Evolutionary conservation across 78 protist species (phyloP), one percentile per base, ranked within the genome.

Genomic region (Planoprotostelium fungivorum): DNA sequence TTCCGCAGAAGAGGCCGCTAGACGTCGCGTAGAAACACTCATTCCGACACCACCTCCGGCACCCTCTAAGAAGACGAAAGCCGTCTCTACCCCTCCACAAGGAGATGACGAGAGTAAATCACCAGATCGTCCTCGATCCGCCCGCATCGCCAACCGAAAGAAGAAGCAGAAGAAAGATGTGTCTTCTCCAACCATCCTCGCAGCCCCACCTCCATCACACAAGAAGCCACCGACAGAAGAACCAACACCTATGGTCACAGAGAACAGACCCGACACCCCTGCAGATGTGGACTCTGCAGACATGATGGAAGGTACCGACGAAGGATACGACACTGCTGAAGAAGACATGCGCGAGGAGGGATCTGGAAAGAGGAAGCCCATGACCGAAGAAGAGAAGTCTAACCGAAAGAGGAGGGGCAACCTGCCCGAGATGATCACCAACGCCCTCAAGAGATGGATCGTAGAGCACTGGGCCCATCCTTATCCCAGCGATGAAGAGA

Each of bases 401-500:
- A 92, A 89, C 83, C 88, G 84, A 35, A 88, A 87, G 83, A 86
- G 90, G 51, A 39, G 95, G 51, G 95, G 95, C 0, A 93, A 93
- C 34, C 87, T 93, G 63, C 95, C 95, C 34, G 90, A 92, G 37
- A 91, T 87, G 84, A 88, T 91, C 23, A 93, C 95, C 1, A 87
- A 91, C 31, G 87, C 88, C 84, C 38, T 93, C 31, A 93, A 93
- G 88, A 86, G 88, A 28, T 96, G 97, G 97, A 83, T 96, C 23
- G 92, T 94, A 34, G 89, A 89, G 83, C 96, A 96, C 87, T 37
- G 91, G 73, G 84, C 87, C 87, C 95, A 95, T 89, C 98, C 98
- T 1, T 96, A 96, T 89, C 98, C 98, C 16, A 95, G 95, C 38
- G 97, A 96, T 86, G 95, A 94, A 25, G 97, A 96, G 84, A 96